Percentiles rank a stretch among this genome's conserved stretches.
Evolutionary conservation across 1,284 basidiomycete species (phyloP).

Genomic region (Coniferiporia sulphurascens): DNA sequence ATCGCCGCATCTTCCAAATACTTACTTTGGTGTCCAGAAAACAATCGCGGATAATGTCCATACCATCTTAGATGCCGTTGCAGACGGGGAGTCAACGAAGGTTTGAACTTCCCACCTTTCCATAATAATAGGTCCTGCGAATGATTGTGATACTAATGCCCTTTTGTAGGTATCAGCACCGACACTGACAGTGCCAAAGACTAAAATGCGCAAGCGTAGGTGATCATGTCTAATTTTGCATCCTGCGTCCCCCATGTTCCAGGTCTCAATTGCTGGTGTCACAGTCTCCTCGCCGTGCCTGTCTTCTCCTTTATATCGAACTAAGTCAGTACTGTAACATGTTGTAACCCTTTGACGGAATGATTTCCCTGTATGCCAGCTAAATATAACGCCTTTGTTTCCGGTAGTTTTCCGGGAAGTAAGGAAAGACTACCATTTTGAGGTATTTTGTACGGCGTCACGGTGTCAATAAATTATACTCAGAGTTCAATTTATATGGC

Average conservation of each 20-base stretch:
- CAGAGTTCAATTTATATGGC: too few species aligned
- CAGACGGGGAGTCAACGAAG: not conserved
- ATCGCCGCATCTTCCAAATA: not conserved
- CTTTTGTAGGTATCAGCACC: not conserved
- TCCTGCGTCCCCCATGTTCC: not conserved
- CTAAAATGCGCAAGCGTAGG: slow-evolving; percentile 8
- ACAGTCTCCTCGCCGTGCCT: not conserved
- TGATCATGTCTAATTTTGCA: not conserved
- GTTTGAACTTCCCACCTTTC: not conserved
- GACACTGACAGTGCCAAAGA: not conserved
- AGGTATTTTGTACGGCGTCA: too few species aligned
- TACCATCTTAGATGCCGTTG: not conserved
- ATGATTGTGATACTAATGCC: not conserved
- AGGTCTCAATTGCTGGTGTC: too few species aligned
- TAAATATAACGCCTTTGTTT: too few species aligned
- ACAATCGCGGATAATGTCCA: not conserved
- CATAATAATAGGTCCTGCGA: too few species aligned
- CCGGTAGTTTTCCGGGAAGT: too few species aligned
- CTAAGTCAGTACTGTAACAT: too few species aligned
- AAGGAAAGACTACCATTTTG: too few species aligned
- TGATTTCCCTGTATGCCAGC: too few species aligned
- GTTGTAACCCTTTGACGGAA: too few species aligned
- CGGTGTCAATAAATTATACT: too few species aligned
- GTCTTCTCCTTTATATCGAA: not conserved
- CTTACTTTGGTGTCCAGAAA: not conserved